Evolutionary conservation across 176 grass and related monocot genomes (phyloP), one percentile per base, ranked within the genome.

Genomic region (Raddia guianensis): DNA sequence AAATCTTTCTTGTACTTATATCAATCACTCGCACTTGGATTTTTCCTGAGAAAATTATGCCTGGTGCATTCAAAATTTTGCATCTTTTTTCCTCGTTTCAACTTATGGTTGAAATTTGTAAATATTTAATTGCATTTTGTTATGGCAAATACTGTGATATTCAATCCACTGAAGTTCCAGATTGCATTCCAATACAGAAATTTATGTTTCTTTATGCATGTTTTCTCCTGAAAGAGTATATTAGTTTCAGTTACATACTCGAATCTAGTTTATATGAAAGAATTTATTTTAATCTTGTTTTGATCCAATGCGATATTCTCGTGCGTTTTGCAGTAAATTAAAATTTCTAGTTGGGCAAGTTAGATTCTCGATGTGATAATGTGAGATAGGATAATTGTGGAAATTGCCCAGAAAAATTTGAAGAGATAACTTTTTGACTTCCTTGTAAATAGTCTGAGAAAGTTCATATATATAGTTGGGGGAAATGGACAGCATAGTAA

Each of bases 321-420:
- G 43, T 72, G 46, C 34, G 9, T 63, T 85, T 63, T 45, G 14
- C 33, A 69, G 65, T 69, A 77, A 85, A 63, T 34, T 79, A 19
- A 5, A 61, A 32, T 44, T 53, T 5, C 43, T 47, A 64, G 49
- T 72, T 85, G 7, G 6, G 18, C 3, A 2, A 40, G 40, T 49
- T 4, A 74, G 60, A 66, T 74, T 12, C 57, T 85, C 57, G 2
- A 43, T 43, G 12, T 42, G 50, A 14, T n/a, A 6, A 43, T 43
- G 12, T 42, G 50, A 14, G 12, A 6, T 27, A 71, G 8, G 18
- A 49, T 61, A 40, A 40, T 71, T 80, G 49, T 43, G 16, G 4
- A 43, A 4, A 67, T 55, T 77, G 16, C 43, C 77, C 9, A 43
- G 8, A 16, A 16, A 20, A 61, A 10, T 60, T 61, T 61, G 21